phyloP scores from a whole-genome alignment of 2,329 filamentous ascomycete genomes.

The Colletotrichum siamense region DNA sequence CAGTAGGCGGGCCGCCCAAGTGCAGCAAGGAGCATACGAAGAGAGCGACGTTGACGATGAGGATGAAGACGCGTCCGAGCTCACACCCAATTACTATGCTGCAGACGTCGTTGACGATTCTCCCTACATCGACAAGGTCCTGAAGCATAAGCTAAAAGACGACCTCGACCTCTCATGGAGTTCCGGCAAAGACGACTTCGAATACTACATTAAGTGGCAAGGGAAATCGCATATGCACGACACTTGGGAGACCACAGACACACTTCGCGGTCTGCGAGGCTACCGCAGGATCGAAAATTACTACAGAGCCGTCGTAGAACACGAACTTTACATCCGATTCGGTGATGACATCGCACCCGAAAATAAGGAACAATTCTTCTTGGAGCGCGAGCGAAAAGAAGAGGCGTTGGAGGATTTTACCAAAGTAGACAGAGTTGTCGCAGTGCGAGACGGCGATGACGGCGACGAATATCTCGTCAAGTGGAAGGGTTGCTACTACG shows the following conservation, averaged over 20 bases:
- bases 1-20: constrained; percentile 80
- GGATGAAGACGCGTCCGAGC: constrained; percentile 68
- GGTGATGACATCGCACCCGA: constrained; percentile 81
- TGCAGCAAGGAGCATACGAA: constrained; percentile 67
- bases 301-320: constrained; percentile 80
- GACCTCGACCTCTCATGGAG: constrained; percentile 66
- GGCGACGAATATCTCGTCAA: constrained; percentile 92
- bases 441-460: constrained; percentile 78
- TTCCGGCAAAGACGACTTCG: constrained; percentile 75
- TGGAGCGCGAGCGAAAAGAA: constrained; percentile 91
- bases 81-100: constrained; percentile 67
- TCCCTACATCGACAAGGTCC: constrained; percentile 88
- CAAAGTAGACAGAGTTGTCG: constrained; percentile 91
- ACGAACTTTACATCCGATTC: constrained; percentile 78
- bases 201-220: constrained; percentile 97
- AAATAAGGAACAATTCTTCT: constrained; percentile 89
- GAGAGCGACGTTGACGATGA: constrained; percentile 71
- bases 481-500: constrained; percentile 94
- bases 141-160: constrained; percentile 83
- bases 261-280: constrained; percentile 78
- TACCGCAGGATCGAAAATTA: constrained; percentile 95
- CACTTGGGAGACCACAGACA: constrained; percentile 87
- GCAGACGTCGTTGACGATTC: constrained; percentile 76
- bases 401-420: constrained; percentile 90
- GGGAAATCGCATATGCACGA: constrained; percentile 94